Evolutionary conservation across 2,329 filamentous ascomycete genomes (phyloP).

Genomic region (Cladosporium sp.): DNA sequence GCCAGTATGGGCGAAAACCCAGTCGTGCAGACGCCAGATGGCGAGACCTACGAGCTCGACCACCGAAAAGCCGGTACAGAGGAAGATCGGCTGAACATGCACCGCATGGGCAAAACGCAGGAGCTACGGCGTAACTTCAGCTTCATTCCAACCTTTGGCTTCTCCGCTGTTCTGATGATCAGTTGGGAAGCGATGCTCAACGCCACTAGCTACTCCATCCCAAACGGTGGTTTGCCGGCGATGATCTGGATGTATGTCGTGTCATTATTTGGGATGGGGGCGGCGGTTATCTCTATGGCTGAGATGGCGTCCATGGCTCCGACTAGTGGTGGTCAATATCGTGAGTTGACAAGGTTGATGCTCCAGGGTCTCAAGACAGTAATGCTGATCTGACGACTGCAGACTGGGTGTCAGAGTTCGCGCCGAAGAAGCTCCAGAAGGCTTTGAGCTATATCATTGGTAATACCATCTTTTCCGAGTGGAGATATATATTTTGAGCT

Average conservation of each 20-base stretch:
- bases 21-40: background rate
- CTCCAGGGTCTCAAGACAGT: background rate
- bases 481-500: no score
- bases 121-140: background rate
- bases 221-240: background rate
- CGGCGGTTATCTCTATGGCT: background rate
- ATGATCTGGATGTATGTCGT: constrained; percentile 8
- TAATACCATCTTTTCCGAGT: no score
- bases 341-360: background rate
- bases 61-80: background rate
- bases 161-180: constrained; percentile 23
- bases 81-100: constrained; percentile 1
- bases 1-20: background rate
- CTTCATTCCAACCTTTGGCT: background rate
- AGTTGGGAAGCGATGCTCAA: constrained; percentile 2
- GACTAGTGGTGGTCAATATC: constrained; percentile 4
- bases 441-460: background rate
- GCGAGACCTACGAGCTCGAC: background rate
- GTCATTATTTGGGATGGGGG: background rate
- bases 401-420: background rate
- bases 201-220: background rate
- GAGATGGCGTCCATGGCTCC: constrained; percentile 14
- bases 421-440: background rate
- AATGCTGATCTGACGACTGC: constrained; percentile 12
- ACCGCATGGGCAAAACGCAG: constrained; percentile 5